Conservation (phyloP, 331 rosid species). For the Acacia concinna region DNA sequence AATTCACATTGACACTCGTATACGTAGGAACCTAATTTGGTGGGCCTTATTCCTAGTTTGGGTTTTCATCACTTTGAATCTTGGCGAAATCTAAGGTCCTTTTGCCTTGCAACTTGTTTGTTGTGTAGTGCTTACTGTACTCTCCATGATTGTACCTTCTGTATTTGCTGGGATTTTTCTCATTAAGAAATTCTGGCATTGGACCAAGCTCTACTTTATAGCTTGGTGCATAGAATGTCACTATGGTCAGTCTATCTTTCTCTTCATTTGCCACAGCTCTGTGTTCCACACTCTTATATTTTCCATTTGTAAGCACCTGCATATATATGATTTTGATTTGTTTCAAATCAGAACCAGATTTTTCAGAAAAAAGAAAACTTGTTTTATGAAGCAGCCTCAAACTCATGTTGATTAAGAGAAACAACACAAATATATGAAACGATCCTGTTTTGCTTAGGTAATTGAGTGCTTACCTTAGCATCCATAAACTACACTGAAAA, state of each 20-base stretch:
- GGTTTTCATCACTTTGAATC: conserved; percentile 43
- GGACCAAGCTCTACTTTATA: conserved; percentile 95
- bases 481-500: not conserved
- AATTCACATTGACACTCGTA: conserved; percentile 15
- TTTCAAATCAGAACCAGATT: conserved; percentile 17
- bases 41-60: conserved; percentile 35
- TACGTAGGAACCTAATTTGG: not conserved
- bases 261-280: conserved; percentile 84
- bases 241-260: conserved; percentile 75
- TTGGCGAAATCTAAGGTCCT: conserved; percentile 80
- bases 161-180: conserved; percentile 69
- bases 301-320: conserved; percentile 95
- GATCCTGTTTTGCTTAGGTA: not conserved
- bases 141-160: conserved; percentile 92
- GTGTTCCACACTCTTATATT: conserved; percentile 94
- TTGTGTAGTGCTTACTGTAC: conserved; percentile 80
- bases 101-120: conserved; percentile 91
- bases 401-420: not conserved
- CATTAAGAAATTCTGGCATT: conserved; percentile 62
- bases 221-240: conserved; percentile 93
- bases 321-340: not conserved
- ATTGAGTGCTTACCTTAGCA: not conserved
- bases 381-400: not conserved
- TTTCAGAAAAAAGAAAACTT: not conserved
- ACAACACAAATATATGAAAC: not conserved